These are phyloP conservation scores for Biscogniauxia sp. DNA, from an alignment of 2,329 filamentous ascomycete species.

Conservation along the genomic window DNA sequence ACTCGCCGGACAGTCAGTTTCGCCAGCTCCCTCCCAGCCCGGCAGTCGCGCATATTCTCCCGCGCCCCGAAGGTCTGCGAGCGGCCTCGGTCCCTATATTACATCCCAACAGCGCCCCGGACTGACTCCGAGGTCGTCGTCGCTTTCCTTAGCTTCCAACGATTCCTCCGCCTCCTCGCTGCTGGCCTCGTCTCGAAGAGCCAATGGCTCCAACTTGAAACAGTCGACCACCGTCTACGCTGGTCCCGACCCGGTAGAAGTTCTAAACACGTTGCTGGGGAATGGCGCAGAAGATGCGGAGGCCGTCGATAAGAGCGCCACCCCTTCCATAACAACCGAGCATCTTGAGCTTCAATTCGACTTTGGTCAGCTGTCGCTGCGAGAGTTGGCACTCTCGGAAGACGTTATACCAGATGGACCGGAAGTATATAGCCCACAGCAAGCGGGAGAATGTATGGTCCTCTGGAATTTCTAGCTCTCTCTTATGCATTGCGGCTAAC, in stretches of 20 bases:
- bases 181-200: slow-evolving; percentile 59
- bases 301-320: slow-evolving; percentile 6
- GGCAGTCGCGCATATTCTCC: slow-evolving; percentile 71
- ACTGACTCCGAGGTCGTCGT: slow-evolving; percentile 64
- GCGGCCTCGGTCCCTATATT: slow-evolving; percentile 65
- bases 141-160: slow-evolving; percentile 74
- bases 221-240: slow-evolving; percentile 52
- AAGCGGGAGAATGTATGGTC: slow-evolving; percentile 69
- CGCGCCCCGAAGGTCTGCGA: slow-evolving; percentile 63
- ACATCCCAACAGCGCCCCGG: slow-evolving; percentile 64
- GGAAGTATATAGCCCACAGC: slow-evolving; percentile 53
- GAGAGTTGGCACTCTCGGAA: slow-evolving; percentile 59
- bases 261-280: slow-evolving; percentile 55
- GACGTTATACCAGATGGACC: slow-evolving; percentile 22
- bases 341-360: slow-evolving; percentile 68
- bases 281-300: slow-evolving; percentile 12
- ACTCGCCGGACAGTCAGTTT: slow-evolving; percentile 69
- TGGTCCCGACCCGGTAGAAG: slow-evolving; percentile 66
- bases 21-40: slow-evolving; percentile 51
- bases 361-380: slow-evolving; percentile 74
- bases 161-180: slow-evolving; percentile 74
- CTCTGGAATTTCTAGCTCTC: slow-evolving; percentile 10
- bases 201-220: slow-evolving; percentile 68
- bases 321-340: slow-evolving; percentile 39
- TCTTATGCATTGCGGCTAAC: slow-evolving; percentile 20